phyloP scores from a whole-genome alignment of 2,329 filamentous ascomycete species.

The Aspergillus pseudoterreus region DNA sequence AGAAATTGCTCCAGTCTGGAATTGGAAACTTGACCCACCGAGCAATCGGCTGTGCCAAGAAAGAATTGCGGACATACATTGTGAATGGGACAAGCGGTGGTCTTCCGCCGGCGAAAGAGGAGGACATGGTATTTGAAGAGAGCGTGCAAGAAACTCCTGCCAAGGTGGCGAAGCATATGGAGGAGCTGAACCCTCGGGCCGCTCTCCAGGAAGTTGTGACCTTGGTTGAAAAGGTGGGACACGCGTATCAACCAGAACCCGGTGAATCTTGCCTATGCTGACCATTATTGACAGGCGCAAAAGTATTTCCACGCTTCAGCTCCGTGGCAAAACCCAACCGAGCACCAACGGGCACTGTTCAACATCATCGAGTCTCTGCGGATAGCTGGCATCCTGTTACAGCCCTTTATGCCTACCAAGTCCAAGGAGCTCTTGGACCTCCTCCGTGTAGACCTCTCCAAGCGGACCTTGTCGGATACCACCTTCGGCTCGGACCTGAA shows the following conservation, averaged over 20 bases:
- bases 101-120: constrained; percentile 25
- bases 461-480: constrained; percentile 63
- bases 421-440: constrained; percentile 68
- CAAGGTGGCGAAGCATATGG: constrained; percentile 56
- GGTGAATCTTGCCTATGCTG: background rate
- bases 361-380: constrained; percentile 72
- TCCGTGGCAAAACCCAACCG: constrained; percentile 61
- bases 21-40: constrained; percentile 78
- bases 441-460: constrained; percentile 63
- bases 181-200: constrained; percentile 57
- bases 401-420: constrained; percentile 86
- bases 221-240: constrained; percentile 55
- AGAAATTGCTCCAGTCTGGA: constrained; percentile 70
- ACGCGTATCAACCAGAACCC: background rate
- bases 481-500: constrained; percentile 59
- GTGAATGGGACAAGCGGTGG: constrained; percentile 30
- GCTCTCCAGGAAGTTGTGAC: constrained; percentile 65
- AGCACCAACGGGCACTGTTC: constrained; percentile 63
- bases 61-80: constrained; percentile 64
- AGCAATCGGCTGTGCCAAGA: constrained; percentile 64
- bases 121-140: constrained; percentile 35
- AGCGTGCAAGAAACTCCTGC: constrained; percentile 40
- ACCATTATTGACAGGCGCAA: constrained; percentile 53
- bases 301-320: constrained; percentile 60
- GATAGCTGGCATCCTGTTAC: constrained; percentile 76